Percentiles rank a stretch among this genome's conserved stretches.
phyloP scores from a whole-genome alignment of 805 yeast species.

The Sporopachydermia lactativora region DNA sequence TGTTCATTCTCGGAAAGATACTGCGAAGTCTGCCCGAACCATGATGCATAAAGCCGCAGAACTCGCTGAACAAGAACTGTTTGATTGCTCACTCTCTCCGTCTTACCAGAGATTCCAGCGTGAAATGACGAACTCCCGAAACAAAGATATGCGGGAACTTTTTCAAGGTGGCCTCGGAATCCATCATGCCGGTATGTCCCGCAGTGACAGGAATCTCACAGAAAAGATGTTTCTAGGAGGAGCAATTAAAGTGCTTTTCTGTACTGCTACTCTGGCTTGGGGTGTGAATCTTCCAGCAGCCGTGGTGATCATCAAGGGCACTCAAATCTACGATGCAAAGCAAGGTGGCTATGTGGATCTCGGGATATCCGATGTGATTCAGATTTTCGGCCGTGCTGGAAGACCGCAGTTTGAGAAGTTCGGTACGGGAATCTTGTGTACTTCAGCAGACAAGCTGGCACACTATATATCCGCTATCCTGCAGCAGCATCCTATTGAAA shows the following conservation, averaged over 20 bases:
- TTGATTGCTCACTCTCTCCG: conserved; percentile 38
- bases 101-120: conserved; percentile 28
- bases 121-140: conserved; percentile 57
- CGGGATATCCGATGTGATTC: conserved; percentile 93
- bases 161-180: conserved; percentile 77
- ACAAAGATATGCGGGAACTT: conserved; percentile 68
- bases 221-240: conserved; percentile 82
- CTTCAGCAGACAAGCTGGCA: conserved; percentile 67
- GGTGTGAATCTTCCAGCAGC: conserved; percentile 99
- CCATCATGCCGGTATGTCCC: conserved; percentile 95
- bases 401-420: conserved; percentile 89
- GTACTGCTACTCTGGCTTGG: conserved; percentile 99
- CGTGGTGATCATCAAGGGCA: conserved; percentile 91
- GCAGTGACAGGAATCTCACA: conserved; percentile 79
- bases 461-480: conserved; percentile 82
- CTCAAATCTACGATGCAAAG: conserved; percentile 88
- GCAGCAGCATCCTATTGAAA: conserved; percentile 94
- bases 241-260: conserved; percentile 75
- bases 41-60: conserved; percentile 57
- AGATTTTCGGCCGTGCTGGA: conserved; percentile 98
- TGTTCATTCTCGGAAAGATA: conserved; percentile 91
- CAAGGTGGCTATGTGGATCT: conserved; percentile 90
- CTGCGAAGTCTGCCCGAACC: conserved; percentile 66
- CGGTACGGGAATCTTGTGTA: conserved; percentile 88
- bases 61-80: conserved; percentile 38